Evolutionary conservation across 495 filamentous ascomycete genomes (phyloP).

Genomic region (Bathelium albidoporum): DNA sequence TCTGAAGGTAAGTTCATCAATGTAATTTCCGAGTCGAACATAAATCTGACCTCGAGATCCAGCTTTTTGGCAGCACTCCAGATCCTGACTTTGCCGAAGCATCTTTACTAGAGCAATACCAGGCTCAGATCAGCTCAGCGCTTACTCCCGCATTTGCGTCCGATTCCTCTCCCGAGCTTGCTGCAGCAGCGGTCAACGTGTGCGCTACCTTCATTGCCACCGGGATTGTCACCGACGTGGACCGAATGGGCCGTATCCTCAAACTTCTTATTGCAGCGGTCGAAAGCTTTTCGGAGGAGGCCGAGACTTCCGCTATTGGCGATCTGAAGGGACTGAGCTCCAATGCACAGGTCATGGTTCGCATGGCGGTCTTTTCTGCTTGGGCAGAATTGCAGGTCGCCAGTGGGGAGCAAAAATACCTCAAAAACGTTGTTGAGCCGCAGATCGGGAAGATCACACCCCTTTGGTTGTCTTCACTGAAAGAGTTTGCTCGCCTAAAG

Average conservation of each 20-base stretch:
- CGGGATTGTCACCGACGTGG: slow-evolving; percentile 93
- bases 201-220: slow-evolving; percentile 94
- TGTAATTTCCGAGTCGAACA: neutral
- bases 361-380: slow-evolving; percentile 90
- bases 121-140: slow-evolving; percentile 94
- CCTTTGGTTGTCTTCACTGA: slow-evolving; percentile 83
- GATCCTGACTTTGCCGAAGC: slow-evolving; percentile 96
- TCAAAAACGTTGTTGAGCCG: slow-evolving; percentile 80
- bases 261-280: slow-evolving; percentile 85
- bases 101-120: slow-evolving; percentile 91
- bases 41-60: neutral
- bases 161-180: slow-evolving; percentile 91
- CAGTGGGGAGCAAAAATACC: slow-evolving; percentile 82
- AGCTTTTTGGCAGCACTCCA: slow-evolving; percentile 89
- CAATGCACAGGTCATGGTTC: slow-evolving; percentile 97
- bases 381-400: slow-evolving; percentile 99
- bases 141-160: slow-evolving; percentile 91
- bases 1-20: slow-evolving; percentile 44
- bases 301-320: slow-evolving; percentile 78
- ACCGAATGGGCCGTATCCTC: slow-evolving; percentile 94
- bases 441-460: slow-evolving; percentile 82
- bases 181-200: slow-evolving; percentile 93
- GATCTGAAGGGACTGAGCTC: slow-evolving; percentile 89
- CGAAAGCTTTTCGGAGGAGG: slow-evolving; percentile 76
- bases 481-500: slow-evolving; percentile 84